These are phyloP conservation scores for Lichtheimia corymbifera DNA, from an alignment of 371 early-diverging fungal species.

Conservation along the genomic window DNA sequence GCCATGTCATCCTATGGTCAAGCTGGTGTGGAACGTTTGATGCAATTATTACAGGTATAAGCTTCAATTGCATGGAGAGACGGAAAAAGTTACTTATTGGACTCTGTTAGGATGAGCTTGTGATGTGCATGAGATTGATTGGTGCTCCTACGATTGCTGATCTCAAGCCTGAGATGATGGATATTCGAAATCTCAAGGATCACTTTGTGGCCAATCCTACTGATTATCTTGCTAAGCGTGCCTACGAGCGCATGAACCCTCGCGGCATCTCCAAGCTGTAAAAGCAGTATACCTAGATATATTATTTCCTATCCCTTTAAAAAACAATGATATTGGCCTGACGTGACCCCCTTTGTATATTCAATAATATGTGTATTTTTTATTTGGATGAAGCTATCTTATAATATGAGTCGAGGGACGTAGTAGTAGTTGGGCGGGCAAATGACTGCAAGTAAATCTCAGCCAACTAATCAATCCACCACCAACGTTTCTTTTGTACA, in stretches of 20 bases:
- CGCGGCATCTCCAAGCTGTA: constrained; percentile 40
- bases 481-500: neutral
- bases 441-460: no score
- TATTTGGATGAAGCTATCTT: no score
- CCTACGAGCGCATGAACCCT: constrained; percentile 48
- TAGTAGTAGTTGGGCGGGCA: no score
- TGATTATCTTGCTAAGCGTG: constrained; percentile 37
- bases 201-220: constrained; percentile 45
- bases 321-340: neutral
- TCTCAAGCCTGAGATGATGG: constrained; percentile 62
- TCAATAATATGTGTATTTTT: no score
- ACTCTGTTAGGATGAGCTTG: constrained; percentile 63
- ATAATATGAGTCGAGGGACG: no score
- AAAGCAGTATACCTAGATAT: constrained; percentile 8
- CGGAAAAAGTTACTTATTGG: constrained; percentile 3
- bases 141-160: constrained; percentile 65
- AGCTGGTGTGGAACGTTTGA: constrained; percentile 72
- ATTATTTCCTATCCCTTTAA: neutral
- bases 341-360: no score
- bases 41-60: constrained; percentile 67
- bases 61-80: constrained; percentile 31
- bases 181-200: constrained; percentile 52
- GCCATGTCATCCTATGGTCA: constrained; percentile 78
- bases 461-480: no score
- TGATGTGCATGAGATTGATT: constrained; percentile 75